phyloP scores from a whole-genome alignment of 2,329 filamentous ascomycete genomes.

The Ophiosphaerella herpotricha region DNA sequence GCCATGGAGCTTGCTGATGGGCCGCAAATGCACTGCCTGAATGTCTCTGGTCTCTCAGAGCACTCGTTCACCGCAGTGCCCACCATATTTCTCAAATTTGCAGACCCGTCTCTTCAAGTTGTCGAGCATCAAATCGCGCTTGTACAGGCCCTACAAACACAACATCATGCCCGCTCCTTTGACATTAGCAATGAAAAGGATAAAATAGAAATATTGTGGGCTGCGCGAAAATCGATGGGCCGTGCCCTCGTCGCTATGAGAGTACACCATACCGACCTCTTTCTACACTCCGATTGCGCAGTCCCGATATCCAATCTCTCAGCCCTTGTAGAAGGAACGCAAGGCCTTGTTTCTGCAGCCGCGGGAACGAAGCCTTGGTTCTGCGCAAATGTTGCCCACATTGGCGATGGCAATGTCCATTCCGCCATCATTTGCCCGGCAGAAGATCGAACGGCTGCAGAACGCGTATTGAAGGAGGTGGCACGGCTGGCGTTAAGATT shows the following conservation, averaged over 20 bases:
- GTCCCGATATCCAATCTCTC: constrained; percentile 74
- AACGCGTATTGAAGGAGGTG: constrained; percentile 58
- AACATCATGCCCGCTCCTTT: constrained; percentile 64
- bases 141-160: constrained; percentile 62
- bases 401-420: constrained; percentile 63
- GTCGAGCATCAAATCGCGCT: constrained; percentile 76
- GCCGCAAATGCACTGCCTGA: constrained; percentile 76
- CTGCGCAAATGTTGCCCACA: constrained; percentile 67
- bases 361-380: constrained; percentile 24
- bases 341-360: constrained; percentile 60
- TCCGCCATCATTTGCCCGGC: constrained; percentile 35
- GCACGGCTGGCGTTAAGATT: constrained; percentile 78
- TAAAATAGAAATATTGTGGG: constrained; percentile 71
- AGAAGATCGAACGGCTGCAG: constrained; percentile 27
- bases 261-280: constrained; percentile 59
- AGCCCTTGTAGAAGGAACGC: constrained; percentile 74
- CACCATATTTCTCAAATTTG: constrained; percentile 76
- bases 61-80: constrained; percentile 68
- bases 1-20: constrained; percentile 89
- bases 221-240: constrained; percentile 72
- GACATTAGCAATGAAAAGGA: constrained; percentile 66
- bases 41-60: constrained; percentile 60
- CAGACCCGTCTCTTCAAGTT: constrained; percentile 61
- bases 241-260: constrained; percentile 71
- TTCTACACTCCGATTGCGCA: constrained; percentile 79